Evolutionary conservation across 2,329 filamentous ascomycete species (phyloP).

Genomic region (Monascus ruber): DNA sequence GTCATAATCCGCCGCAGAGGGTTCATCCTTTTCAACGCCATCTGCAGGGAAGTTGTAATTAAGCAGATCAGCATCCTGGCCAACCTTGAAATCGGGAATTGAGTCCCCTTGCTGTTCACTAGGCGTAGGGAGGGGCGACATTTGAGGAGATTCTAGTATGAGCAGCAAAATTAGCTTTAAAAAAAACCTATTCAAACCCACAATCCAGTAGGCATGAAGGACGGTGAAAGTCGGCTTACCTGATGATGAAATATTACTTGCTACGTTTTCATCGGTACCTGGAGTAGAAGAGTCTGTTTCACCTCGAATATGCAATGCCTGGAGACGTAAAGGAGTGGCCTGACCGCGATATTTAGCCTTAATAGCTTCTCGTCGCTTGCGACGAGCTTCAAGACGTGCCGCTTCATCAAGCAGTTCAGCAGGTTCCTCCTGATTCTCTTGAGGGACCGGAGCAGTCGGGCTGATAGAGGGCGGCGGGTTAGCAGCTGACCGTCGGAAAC

Average conservation of each 20-base stretch:
- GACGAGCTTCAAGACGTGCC: slow-evolving; percentile 71
- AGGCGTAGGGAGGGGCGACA: slow-evolving; percentile 37
- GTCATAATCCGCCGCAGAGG: slow-evolving; percentile 89
- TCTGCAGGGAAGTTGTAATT: slow-evolving; percentile 37
- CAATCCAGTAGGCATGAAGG: background rate
- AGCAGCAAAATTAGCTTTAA: slow-evolving; percentile 3
- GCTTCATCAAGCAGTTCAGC: slow-evolving; percentile 63
- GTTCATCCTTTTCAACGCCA: slow-evolving; percentile 53
- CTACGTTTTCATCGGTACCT: slow-evolving; percentile 34
- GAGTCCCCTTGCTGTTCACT: slow-evolving; percentile 41
- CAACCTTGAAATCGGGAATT: slow-evolving; percentile 50
- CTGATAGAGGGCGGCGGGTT: slow-evolving; percentile 2
- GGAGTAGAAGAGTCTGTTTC: slow-evolving; percentile 45
- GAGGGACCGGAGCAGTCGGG: slow-evolving; percentile 6
- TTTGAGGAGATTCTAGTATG: slow-evolving; percentile 18
- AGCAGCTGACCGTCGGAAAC: background rate
- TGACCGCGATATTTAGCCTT: slow-evolving; percentile 66
- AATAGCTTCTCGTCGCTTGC: slow-evolving; percentile 73
- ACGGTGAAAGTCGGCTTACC: slow-evolving; percentile 20
- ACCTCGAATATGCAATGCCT: slow-evolving; percentile 56
- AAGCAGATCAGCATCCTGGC: slow-evolving; percentile 56
- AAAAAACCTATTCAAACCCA: background rate
- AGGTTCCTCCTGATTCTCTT: slow-evolving; percentile 26
- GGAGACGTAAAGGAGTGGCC: slow-evolving; percentile 61
- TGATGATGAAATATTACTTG: slow-evolving; percentile 23